Percentiles rank a stretch among this genome's conserved stretches.
phyloP scores from a whole-genome alignment of 2,329 filamentous ascomycete genomes.

The Macrophomina phaseolina region DNA sequence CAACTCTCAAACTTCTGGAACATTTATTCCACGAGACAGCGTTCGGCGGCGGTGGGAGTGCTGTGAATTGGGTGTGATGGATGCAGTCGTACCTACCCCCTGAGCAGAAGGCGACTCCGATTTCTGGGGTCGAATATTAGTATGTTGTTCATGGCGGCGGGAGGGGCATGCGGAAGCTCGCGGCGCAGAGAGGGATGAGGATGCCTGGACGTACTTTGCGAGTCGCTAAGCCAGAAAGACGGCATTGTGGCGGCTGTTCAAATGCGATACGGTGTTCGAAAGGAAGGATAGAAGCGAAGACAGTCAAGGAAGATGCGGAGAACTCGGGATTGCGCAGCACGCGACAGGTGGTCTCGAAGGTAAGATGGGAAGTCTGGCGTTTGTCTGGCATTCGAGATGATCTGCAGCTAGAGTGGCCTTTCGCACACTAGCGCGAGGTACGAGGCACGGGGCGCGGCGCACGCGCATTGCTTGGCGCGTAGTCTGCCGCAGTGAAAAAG shows the following conservation, averaged over 20 bases:
- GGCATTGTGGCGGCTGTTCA: conserved; percentile 61
- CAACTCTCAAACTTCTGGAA: conserved; percentile 28
- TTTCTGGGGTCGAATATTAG: conserved; percentile 63
- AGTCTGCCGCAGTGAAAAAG: not conserved
- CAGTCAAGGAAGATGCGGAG: not conserved
- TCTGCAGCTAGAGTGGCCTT: conserved; percentile 20
- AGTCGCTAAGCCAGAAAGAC: conserved; percentile 95
- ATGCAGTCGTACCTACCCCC: conserved; percentile 72
- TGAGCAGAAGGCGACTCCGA: conserved; percentile 97
- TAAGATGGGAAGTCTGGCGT: conserved; percentile 7
- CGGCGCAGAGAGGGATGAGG: conserved; percentile 11
- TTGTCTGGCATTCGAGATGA: conserved; percentile 16
- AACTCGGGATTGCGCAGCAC: conserved; percentile 1
- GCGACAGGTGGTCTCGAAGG: not conserved
- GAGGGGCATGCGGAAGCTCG: not conserved
- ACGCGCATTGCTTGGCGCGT: conserved; percentile 21
- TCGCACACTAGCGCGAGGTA: conserved; percentile 20
- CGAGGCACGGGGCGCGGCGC: not conserved
- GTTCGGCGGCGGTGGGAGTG: conserved; percentile 6
- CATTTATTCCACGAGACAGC: conserved; percentile 23
- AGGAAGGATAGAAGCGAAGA: not conserved
- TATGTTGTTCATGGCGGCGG: not conserved
- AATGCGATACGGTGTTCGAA: not conserved
- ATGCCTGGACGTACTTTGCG: conserved; percentile 71
- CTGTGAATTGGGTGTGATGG: conserved; percentile 5